Evolutionary conservation across 257 asterid genomes (phyloP).

Genomic region (Solanum microdontum): DNA sequence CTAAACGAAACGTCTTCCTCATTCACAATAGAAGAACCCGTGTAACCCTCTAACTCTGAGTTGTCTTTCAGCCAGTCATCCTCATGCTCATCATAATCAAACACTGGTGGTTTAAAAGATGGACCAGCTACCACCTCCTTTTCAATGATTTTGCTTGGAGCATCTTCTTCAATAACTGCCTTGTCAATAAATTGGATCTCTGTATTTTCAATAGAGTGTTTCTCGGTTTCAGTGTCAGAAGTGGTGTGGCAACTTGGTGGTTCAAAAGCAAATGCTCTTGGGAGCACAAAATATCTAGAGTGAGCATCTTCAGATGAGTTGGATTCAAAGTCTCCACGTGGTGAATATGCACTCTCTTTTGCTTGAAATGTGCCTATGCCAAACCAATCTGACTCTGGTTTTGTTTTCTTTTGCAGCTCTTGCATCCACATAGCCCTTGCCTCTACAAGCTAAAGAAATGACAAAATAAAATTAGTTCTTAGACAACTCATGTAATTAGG

Average conservation of each 20-base stretch:
- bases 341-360: constrained; percentile 33
- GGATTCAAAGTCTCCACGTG: constrained; percentile 23
- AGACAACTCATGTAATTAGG: not conserved
- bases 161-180: constrained; percentile 51
- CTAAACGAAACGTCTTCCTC: constrained; percentile 96
- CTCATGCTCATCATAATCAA: constrained; percentile 36
- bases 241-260: constrained; percentile 20
- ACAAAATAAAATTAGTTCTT: not conserved
- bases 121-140: constrained; percentile 38
- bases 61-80: constrained; percentile 88
- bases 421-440: constrained; percentile 92
- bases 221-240: constrained; percentile 37
- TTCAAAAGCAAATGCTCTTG: constrained; percentile 21
- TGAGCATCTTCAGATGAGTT: constrained; percentile 31
- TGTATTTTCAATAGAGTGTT: constrained; percentile 24
- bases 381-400: constrained; percentile 49
- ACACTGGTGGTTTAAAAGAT: constrained; percentile 20
- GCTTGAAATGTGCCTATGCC: constrained; percentile 31
- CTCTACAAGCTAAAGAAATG: constrained; percentile 45
- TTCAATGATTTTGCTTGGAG: constrained; percentile 24
- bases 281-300: constrained; percentile 16
- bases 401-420: constrained; percentile 74
- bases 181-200: constrained; percentile 54
- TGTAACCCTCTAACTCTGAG: constrained; percentile 55
- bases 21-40: constrained; percentile 23